Evolutionary conservation across 257 asterid species (phyloP), one percentile per base, ranked within the genome.

Genomic region (Solanum rostratum): DNA sequence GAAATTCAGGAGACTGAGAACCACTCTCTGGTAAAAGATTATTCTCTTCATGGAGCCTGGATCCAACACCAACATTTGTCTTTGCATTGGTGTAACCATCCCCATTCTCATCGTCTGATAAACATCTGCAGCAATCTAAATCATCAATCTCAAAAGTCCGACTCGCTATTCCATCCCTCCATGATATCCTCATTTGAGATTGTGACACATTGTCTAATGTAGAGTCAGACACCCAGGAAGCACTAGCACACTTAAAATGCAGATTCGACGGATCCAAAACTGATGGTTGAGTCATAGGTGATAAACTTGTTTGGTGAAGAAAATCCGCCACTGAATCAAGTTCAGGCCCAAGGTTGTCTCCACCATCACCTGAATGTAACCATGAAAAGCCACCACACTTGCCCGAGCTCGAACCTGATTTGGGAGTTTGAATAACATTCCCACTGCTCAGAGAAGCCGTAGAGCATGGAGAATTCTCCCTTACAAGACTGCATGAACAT

Each of bases 341-440:
- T 60, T 88, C 91, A 79, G 82, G 73, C 16, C 86, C 41, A 13
- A 37, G 15, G 49, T 57, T 50, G 57, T 70, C 79, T 57, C 63
- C 76, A 43, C 68, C 46, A 30, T 53, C 80, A 80, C 81, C 89
- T 30, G 62, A 82, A 30, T 84, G 89, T 57, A 86, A 71, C 88
- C 82, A 65, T 62, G 84, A 81, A 16, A 78, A 13, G 22, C 84
- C 83, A 10, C 22, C 76, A 53, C 33, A 69, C 81, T 62, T 84
- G 9, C 87, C 93, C 7, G 90, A 88, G 83, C 87, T 86, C 22
- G 86, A 89, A 80, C 83, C 91, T 5, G 98, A 91, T 53, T 87
- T 89, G 50, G 94, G 99, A n/a, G 97, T 95, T 88, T 90, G 93
- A 59, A 92, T 89, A 78, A 91, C 86, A 84, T 94, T 94, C 30